phyloP scores from a whole-genome alignment of 345 rosid species.

The Limnanthes douglasii region DNA sequence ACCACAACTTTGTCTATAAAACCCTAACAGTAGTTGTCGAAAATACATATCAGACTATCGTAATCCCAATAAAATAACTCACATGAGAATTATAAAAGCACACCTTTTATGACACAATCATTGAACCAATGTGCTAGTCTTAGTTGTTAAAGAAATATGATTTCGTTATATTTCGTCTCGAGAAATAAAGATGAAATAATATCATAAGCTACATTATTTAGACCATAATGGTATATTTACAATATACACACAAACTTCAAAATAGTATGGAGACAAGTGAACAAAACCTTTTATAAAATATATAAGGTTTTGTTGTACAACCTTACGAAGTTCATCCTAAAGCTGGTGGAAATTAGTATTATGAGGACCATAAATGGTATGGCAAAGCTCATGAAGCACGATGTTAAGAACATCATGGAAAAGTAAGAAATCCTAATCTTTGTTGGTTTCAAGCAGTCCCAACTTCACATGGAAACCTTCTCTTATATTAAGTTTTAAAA shows the following conservation, averaged over 20 bases:
- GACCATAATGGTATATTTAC: too few species aligned
- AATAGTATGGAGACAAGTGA: too few species aligned
- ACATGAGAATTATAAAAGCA: neutral
- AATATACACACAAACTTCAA: too few species aligned
- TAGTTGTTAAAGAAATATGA: too few species aligned
- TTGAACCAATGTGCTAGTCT: too few species aligned
- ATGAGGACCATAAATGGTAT: constrained; percentile 72
- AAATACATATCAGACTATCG: neutral
- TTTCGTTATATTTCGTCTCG: neutral
- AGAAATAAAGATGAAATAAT: neutral
- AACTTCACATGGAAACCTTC: constrained; percentile 56
- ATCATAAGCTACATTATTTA: too few species aligned
- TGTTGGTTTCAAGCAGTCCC: constrained; percentile 55
- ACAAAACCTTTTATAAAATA: too few species aligned
- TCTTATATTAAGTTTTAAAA: constrained; percentile 70
- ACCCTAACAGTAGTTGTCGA: too few species aligned
- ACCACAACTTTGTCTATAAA: too few species aligned
- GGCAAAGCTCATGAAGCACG: constrained; percentile 95
- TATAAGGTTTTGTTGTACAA: too few species aligned
- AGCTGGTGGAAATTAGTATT: constrained; percentile 76
- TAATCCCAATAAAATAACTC: neutral
- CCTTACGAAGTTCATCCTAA: constrained; percentile 92
- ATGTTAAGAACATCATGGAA: constrained; percentile 69
- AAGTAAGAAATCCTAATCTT: constrained; percentile 49
- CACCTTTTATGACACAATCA: too few species aligned